Percentiles rank a stretch among this genome's conserved stretches.
phyloP scores from a whole-genome alignment of 495 filamentous ascomycete genomes.

The Talaromyces nanjingensis region DNA sequence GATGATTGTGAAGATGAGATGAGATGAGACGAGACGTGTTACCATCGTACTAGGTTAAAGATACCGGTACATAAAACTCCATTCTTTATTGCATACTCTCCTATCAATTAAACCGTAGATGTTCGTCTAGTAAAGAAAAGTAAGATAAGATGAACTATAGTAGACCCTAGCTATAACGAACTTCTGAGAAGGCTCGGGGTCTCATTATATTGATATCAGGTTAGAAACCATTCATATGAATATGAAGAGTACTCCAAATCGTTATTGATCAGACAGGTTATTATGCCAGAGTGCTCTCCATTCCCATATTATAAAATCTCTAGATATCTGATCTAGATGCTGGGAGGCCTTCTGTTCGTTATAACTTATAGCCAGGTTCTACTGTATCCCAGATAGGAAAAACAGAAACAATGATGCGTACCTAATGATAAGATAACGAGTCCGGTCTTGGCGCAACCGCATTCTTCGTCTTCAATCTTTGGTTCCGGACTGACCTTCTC shows the following conservation, averaged over 20 bases:
- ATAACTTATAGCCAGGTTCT: too few relatives aligned
- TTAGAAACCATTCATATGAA: too few relatives aligned
- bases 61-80: constrained; percentile 4
- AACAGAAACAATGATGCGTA: constrained; percentile 9
- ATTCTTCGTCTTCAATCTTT: not conserved
- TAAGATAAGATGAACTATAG: not conserved
- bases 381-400: constrained; percentile 10
- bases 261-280: too few relatives aligned
- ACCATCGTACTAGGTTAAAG: constrained; percentile 12
- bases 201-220: too few relatives aligned
- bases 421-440: not conserved
- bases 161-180: too few relatives aligned
- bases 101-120: not conserved
- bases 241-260: too few relatives aligned
- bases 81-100: not conserved
- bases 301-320: too few relatives aligned
- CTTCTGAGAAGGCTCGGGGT: too few relatives aligned
- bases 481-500: not conserved
- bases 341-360: too few relatives aligned
- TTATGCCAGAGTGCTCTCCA: too few relatives aligned
- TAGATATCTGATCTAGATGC: too few relatives aligned
- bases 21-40: constrained; percentile 4
- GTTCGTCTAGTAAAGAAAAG: too few relatives aligned
- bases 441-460: not conserved
- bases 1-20: constrained; percentile 5